Conservation (phyloP, 2,329 filamentous ascomycete genomes). For the Lasiodiplodia citricola region DNA sequence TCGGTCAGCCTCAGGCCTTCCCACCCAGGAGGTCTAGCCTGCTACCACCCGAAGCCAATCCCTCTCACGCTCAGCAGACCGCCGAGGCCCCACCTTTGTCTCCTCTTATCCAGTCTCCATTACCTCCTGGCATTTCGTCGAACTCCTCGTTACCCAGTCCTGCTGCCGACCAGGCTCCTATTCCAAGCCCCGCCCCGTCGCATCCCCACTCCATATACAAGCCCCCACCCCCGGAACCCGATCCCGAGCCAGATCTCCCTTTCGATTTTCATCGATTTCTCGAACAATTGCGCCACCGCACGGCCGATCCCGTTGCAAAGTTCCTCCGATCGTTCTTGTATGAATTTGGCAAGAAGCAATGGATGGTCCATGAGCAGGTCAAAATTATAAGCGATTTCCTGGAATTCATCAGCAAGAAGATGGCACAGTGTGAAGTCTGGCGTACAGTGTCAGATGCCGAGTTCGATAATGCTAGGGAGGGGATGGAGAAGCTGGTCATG, state of each 20-base stretch:
- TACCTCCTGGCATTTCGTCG: conserved; percentile 37
- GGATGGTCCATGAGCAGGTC: conserved; percentile 99
- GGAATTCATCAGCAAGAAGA: conserved; percentile 96
- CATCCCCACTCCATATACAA: conserved; percentile 55
- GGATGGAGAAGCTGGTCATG: conserved; percentile 99
- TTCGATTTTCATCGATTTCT: conserved; percentile 98
- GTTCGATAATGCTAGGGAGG: conserved; percentile 97
- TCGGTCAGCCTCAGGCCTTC: conserved; percentile 70
- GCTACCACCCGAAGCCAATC: conserved; percentile 55
- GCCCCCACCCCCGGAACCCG: conserved; percentile 61
- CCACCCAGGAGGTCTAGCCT: conserved; percentile 87
- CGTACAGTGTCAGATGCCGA: conserved; percentile 92
- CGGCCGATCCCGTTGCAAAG: conserved; percentile 95
- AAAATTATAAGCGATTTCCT: conserved; percentile 98
- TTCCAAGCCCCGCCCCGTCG: conserved; percentile 18
- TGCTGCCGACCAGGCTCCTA: conserved; percentile 32
- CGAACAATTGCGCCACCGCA: conserved; percentile 93
- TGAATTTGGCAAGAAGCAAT: conserved; percentile 96
- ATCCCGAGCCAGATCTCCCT: conserved; percentile 76
- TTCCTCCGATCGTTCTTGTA: conserved; percentile 93
- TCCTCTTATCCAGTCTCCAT: neutral
- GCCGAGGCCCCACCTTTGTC: neutral
- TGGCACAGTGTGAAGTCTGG: conserved; percentile 97
- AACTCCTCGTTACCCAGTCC: neutral
- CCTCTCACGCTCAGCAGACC: conserved; percentile 37